A percentile compares a stretch with the other conserved stretches of the same genome.
Conservation (phyloP, 2,329 filamentous ascomycete species). For the Amauroascus verrucosus region DNA sequence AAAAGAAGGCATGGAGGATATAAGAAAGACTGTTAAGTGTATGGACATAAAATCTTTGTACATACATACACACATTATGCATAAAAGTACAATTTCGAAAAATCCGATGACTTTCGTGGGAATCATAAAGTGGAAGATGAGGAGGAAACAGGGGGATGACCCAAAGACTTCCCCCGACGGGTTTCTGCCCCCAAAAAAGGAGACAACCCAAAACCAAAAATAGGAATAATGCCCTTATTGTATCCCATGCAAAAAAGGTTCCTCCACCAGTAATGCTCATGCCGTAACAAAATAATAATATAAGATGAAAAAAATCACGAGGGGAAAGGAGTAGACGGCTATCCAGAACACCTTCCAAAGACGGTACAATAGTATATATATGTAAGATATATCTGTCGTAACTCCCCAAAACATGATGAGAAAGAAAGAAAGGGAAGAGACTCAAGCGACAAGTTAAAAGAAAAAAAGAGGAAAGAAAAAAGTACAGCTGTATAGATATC, state of each 20-base stretch:
- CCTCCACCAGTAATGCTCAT: constrained; percentile 2
- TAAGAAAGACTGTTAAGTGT: no score
- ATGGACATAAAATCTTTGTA: background rate
- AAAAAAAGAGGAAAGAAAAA: background rate
- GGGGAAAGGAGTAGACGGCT: background rate
- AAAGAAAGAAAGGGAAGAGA: background rate
- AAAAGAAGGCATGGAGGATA: no score
- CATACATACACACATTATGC: no score
- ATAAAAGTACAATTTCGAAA: no score
- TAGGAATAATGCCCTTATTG: background rate
- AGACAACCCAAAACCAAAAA: no score
- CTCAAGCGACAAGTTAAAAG: background rate
- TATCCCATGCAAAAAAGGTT: constrained; percentile 1
- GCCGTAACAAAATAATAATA: background rate
- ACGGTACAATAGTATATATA: background rate
- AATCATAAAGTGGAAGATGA: background rate
- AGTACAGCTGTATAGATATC: background rate
- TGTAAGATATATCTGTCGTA: background rate
- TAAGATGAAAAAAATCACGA: background rate
- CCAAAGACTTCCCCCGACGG: background rate
- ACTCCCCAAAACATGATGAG: background rate
- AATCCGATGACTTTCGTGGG: background rate
- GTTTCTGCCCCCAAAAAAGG: no score
- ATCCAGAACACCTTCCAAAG: background rate
- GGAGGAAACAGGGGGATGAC: background rate